Base-by-base conservation (phyloP, 208 protist genomes). In the Leishmania tropica region DNA sequence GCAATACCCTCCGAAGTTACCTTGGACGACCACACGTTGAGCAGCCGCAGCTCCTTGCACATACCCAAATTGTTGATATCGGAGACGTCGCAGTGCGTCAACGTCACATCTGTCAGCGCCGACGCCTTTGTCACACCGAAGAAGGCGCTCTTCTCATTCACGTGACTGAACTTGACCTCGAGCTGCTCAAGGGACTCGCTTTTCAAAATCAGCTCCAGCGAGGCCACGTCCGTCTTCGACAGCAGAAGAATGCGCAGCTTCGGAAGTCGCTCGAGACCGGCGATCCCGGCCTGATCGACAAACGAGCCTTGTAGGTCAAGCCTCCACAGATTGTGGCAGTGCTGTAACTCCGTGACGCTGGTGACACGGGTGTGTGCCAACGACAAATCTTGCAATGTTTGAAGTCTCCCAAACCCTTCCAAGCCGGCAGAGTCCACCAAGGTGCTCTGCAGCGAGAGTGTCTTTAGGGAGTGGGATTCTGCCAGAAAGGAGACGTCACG, bases 11-110 rank as follows among this genome's bases (percentile, higher is more conserved):
- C 78, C 35, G 73, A 42, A n/a, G 77, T 83, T 24, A 90, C 56
- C 51, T 83, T 75, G 31, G 79, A 79, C 53, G 73, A 74, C 81
- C 87, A 85, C 64, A 90, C 42, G 40, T 87, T 82, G 11, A 90
- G 64, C 48, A 75, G 24, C 19, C 54, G 53, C 51, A 87, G 75
- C 37, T 62, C 42, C 60, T 51, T 53, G 75, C 80, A 83, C 47
- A 70, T 3, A 1, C 73, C 67, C 6, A 90, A 70, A 37, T 68
- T 45, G 21, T 74, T 68, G 56, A 85, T 80, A 37, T 78, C 70
- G 17, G 17, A 60, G 6, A 79, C 78, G 35, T 74, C 75, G 67
- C 79, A 85, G 73, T 88, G 83, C 5, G 83, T 90, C 76, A 85
- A 37, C 13, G 81, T 64, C 15, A 90, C 78, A 10, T 75, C 70